Percentiles rank a stretch among this genome's conserved stretches.
These are phyloP conservation scores for Plasmodium gallinaceum DNA, from an alignment of 169 alveolate genomes.

Conservation along the genomic window DNA sequence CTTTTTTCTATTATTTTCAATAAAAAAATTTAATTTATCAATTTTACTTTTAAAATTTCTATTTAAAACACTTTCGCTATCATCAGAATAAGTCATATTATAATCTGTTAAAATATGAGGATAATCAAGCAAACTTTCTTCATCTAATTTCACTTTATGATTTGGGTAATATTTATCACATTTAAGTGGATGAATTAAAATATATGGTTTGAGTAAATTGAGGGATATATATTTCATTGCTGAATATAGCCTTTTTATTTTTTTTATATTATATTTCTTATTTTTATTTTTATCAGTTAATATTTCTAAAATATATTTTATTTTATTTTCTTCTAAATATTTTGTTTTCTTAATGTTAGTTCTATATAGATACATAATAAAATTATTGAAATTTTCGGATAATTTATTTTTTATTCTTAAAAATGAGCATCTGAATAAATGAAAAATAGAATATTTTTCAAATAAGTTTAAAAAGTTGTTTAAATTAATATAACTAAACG, in stretches of 20 bases:
- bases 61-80: neutral
- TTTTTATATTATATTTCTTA: neutral
- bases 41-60: neutral
- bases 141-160: conserved; percentile 2
- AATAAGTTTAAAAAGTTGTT: conserved; percentile 23
- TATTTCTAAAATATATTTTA: conserved; percentile 11
- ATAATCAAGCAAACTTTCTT: neutral
- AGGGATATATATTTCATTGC: conserved; percentile 45
- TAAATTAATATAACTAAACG: neutral
- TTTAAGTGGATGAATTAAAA: conserved; percentile 21
- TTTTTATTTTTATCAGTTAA: neutral
- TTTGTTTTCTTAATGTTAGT: conserved; percentile 24
- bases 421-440: conserved; percentile 52
- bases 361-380: conserved; percentile 6
- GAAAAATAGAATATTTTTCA: conserved; percentile 62
- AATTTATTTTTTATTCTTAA: neutral
- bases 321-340: conserved; percentile 12
- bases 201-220: conserved; percentile 36
- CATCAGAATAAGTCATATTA: conserved; percentile 17
- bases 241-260: conserved; percentile 21
- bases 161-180: neutral
- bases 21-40: neutral
- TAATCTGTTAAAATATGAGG: conserved; percentile 48
- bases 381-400: neutral
- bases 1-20: neutral